These are phyloP conservation scores for Cyclostephanos invisitatus DNA, from an alignment of 108 stramenopile species.

Conservation along the genomic window DNA sequence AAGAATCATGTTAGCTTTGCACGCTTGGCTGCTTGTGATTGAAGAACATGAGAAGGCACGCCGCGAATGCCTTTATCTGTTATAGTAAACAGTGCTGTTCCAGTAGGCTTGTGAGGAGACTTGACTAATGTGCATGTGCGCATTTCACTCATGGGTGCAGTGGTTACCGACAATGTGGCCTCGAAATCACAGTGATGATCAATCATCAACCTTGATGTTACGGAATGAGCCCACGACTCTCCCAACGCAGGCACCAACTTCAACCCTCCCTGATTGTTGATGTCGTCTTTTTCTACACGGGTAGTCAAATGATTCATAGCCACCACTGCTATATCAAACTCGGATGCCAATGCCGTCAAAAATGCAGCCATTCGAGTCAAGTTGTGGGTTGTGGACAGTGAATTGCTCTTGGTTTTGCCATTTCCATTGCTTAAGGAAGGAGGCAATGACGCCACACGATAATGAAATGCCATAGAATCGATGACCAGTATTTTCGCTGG, in stretches of 20 bases:
- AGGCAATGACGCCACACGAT: constrained; percentile 55
- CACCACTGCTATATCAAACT: constrained; percentile 78
- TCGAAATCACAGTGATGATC: constrained; percentile 28
- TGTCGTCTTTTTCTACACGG: constrained; percentile 43
- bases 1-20: not conserved
- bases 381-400: constrained; percentile 63
- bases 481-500: constrained; percentile 83
- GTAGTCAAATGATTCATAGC: constrained; percentile 97
- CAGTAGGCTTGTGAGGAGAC: constrained; percentile 68
- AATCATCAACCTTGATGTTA: constrained; percentile 80
- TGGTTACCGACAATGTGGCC: not conserved
- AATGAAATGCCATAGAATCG: constrained; percentile 96
- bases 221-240: constrained; percentile 94
- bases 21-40: constrained; percentile 6
- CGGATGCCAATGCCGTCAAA: constrained; percentile 70
- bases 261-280: constrained; percentile 23
- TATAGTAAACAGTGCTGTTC: constrained; percentile 62
- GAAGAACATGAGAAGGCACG: constrained; percentile 1
- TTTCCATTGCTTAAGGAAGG: constrained; percentile 1
- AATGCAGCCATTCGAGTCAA: constrained; percentile 70
- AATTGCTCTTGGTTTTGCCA: constrained; percentile 26
- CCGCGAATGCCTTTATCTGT: constrained; percentile 16
- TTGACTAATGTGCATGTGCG: constrained; percentile 70
- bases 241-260: constrained; percentile 88
- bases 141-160: constrained; percentile 16